phyloP scores from a whole-genome alignment of 179 eudicot species.

The Amaranthus tricolor region DNA sequence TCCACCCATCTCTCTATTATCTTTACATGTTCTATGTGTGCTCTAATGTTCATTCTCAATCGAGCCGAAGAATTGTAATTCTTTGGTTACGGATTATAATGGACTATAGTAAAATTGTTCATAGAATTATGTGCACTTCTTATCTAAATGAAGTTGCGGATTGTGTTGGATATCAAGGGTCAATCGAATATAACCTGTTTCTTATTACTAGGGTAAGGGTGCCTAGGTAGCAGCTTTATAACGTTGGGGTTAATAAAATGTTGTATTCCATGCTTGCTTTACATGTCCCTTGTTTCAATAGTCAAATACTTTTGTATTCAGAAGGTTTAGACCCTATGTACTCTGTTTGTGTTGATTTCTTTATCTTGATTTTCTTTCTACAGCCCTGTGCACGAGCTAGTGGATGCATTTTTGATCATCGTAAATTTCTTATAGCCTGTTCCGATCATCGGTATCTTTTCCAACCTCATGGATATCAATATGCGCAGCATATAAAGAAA shows the following conservation, averaged over 20 bases:
- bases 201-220: too few species aligned
- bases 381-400: conserved; percentile 97
- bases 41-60: neutral
- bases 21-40: neutral
- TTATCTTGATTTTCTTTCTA: conserved; percentile 7
- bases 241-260: too few species aligned
- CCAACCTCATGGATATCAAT: conserved; percentile 76
- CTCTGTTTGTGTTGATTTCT: conserved; percentile 7
- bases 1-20: neutral
- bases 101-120: too few species aligned
- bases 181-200: too few species aligned
- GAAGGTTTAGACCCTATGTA: neutral
- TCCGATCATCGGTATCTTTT: conserved; percentile 84
- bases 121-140: too few species aligned
- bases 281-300: neutral
- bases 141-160: too few species aligned
- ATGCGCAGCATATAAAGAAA: conserved; percentile 58
- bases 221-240: too few species aligned
- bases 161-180: too few species aligned
- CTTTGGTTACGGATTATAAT: too few species aligned
- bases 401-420: conserved; percentile 90
- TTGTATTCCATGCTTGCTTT: too few species aligned
- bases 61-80: too few species aligned
- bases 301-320: conserved; percentile 6
- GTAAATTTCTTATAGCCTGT: conserved; percentile 96